Percentiles rank a stretch among this genome's conserved stretches.
These are phyloP conservation scores for Fusarium sp. DNA, from an alignment of 2,329 filamentous ascomycete genomes.

Conservation along the genomic window DNA sequence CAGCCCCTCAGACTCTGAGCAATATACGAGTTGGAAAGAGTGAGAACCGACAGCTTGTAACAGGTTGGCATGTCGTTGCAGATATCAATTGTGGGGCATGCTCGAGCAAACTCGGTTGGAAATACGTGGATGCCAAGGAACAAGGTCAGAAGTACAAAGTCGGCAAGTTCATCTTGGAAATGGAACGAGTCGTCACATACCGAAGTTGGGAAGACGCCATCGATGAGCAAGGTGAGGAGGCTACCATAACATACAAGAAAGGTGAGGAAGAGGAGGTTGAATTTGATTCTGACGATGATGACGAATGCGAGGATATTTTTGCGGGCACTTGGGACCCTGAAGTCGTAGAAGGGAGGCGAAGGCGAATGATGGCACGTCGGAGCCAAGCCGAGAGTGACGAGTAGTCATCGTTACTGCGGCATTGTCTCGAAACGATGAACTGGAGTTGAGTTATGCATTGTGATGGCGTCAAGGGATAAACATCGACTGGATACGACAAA, in stretches of 20 bases:
- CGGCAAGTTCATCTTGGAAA: slow-evolving; percentile 76
- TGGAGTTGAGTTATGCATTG: slow-evolving; percentile 21
- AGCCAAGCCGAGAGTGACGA: slow-evolving; percentile 38
- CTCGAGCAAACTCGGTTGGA: slow-evolving; percentile 71
- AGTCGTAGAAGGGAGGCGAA: slow-evolving; percentile 61
- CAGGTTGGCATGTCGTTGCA: slow-evolving; percentile 72
- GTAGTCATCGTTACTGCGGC: slow-evolving; percentile 20
- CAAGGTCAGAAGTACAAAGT: slow-evolving; percentile 73
- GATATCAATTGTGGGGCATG: slow-evolving; percentile 72
- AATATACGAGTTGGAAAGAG: slow-evolving; percentile 68
- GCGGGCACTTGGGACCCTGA: slow-evolving; percentile 70
- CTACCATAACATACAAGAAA: slow-evolving; percentile 19
- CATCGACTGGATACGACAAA: slow-evolving; percentile 31
- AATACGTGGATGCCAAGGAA: slow-evolving; percentile 74
- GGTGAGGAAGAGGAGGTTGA: slow-evolving; percentile 53
- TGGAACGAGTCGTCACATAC: slow-evolving; percentile 65
- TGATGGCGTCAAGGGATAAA: slow-evolving; percentile 40
- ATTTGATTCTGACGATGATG: slow-evolving; percentile 74
- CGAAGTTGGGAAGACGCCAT: slow-evolving; percentile 63
- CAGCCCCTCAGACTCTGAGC: slow-evolving; percentile 54
- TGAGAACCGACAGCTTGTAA: slow-evolving; percentile 70
- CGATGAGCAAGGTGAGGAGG: slow-evolving; percentile 18
- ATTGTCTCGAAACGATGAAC: slow-evolving; percentile 7
- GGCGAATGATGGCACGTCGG: slow-evolving; percentile 51
- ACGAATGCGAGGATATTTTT: slow-evolving; percentile 76